phyloP scores from a whole-genome alignment of 345 rosid genomes.

The Draba incana region DNA sequence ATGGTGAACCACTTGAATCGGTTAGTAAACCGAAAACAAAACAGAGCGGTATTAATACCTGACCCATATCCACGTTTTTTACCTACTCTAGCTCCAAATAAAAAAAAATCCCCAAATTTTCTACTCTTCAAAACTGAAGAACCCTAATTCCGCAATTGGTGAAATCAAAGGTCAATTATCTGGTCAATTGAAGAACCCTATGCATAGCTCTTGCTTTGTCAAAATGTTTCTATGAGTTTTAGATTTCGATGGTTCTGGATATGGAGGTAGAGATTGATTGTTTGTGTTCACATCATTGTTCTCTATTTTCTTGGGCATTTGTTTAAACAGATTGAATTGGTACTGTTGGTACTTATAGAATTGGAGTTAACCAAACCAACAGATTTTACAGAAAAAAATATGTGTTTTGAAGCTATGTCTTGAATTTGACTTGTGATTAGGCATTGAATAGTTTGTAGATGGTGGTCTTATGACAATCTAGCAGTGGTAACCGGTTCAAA shows the following conservation, averaged over 20 bases:
- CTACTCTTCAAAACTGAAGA: too few relatives aligned
- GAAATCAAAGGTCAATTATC: too few relatives aligned
- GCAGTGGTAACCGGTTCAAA: constrained; percentile 89
- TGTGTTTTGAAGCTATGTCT: constrained; percentile 1
- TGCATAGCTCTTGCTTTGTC: not conserved
- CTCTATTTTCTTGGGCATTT: not conserved
- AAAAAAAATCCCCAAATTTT: too few relatives aligned
- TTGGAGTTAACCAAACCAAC: not conserved
- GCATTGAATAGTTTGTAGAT: constrained; percentile 47
- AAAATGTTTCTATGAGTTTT: not conserved
- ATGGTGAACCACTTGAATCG: too few relatives aligned
- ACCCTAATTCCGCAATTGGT: too few relatives aligned
- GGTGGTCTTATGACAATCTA: constrained; percentile 85
- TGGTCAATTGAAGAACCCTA: not conserved
- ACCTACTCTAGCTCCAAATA: too few relatives aligned
- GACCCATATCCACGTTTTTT: too few relatives aligned
- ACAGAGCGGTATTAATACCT: too few relatives aligned
- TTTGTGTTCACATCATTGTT: too few relatives aligned
- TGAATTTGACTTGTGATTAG: constrained; percentile 7
- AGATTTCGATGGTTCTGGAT: not conserved
- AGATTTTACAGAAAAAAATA: not conserved
- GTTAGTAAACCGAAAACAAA: too few relatives aligned
- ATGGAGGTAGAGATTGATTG: constrained; percentile 3
- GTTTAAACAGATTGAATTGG: not conserved
- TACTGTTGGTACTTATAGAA: not conserved